A percentile compares a stretch with the other conserved stretches of the same genome.
These are phyloP conservation scores for Phaeosphaeriaceae sp. DNA, from an alignment of 2,329 filamentous ascomycete genomes.

Conservation along the genomic window DNA sequence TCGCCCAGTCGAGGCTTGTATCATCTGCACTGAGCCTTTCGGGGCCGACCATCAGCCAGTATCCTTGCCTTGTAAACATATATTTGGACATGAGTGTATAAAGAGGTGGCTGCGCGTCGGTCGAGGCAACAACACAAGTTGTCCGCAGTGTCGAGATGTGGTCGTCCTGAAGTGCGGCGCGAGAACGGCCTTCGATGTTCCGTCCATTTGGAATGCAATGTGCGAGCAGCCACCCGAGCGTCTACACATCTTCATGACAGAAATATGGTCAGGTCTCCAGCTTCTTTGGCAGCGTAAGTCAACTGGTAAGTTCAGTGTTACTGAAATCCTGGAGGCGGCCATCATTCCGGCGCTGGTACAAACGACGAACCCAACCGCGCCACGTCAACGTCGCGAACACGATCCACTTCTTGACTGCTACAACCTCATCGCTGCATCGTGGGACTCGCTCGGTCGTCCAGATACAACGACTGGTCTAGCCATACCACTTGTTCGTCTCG, in stretches of 20 bases:
- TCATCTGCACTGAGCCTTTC: conserved; percentile 38
- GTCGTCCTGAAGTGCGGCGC: conserved; percentile 20
- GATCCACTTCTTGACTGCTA: conserved; percentile 29
- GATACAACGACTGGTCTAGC: conserved; percentile 31
- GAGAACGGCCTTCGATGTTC: conserved; percentile 20
- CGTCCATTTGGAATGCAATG: conserved; percentile 35
- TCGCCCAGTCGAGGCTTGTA: conserved; percentile 32
- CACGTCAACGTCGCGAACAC: conserved; percentile 1
- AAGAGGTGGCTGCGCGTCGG: conserved; percentile 34
- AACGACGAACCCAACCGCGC: conserved; percentile 1
- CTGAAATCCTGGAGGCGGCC: conserved; percentile 24
- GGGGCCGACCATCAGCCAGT: conserved; percentile 33
- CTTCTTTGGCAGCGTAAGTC: conserved; percentile 26
- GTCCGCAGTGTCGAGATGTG: conserved; percentile 36
- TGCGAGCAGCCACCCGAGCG: conserved; percentile 28
- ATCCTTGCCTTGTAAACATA: conserved; percentile 39
- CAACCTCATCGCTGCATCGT: conserved; percentile 32
- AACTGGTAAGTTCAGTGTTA: conserved; percentile 23
- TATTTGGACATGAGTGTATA: conserved; percentile 42
- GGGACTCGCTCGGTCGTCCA: conserved; percentile 34
- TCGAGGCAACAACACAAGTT: conserved; percentile 31
- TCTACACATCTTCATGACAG: conserved; percentile 24
- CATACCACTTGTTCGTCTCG: conserved; percentile 38
- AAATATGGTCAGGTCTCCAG: conserved; percentile 28
- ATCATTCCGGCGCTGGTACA: conserved; percentile 32